Conservation (phyloP, 2,329 filamentous ascomycete species). For the Xylaria sp. region DNA sequence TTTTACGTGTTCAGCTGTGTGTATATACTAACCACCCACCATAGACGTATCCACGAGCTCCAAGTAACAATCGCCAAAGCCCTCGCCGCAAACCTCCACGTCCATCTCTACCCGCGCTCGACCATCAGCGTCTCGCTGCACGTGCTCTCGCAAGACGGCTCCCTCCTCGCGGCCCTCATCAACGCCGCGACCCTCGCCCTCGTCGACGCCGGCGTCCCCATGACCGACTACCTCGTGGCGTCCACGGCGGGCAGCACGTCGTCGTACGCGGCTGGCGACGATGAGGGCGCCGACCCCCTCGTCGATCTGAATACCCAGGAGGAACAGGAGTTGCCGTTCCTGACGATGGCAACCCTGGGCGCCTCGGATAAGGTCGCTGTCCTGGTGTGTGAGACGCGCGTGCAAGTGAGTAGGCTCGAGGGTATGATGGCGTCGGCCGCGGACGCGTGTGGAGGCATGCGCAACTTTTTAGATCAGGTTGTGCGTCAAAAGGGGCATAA, state of each 20-base stretch:
- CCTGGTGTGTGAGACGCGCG: slow-evolving; percentile 85
- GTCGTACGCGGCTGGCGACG: slow-evolving; percentile 72
- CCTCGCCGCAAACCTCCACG: slow-evolving; percentile 82
- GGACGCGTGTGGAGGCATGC: slow-evolving; percentile 89
- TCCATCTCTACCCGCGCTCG: slow-evolving; percentile 88
- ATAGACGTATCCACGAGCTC: slow-evolving; percentile 83
- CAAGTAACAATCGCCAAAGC: slow-evolving; percentile 81
- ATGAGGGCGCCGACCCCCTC: slow-evolving; percentile 78
- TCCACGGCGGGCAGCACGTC: slow-evolving; percentile 87
- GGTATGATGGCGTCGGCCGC: slow-evolving; percentile 93
- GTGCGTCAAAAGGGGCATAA: slow-evolving; percentile 76
- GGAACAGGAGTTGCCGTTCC: slow-evolving; percentile 86
- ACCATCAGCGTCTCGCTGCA: slow-evolving; percentile 86
- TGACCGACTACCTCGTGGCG: slow-evolving; percentile 90
- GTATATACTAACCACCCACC: neutral
- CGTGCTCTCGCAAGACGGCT: slow-evolving; percentile 90
- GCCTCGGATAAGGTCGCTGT: slow-evolving; percentile 80
- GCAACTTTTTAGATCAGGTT: slow-evolving; percentile 81
- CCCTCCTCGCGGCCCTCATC: slow-evolving; percentile 86
- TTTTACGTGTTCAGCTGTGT: too few relatives aligned
- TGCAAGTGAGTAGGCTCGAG: slow-evolving; percentile 85
- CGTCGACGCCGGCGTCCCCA: slow-evolving; percentile 93
- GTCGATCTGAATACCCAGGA: slow-evolving; percentile 83
- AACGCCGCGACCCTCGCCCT: slow-evolving; percentile 93
- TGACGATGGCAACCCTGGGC: slow-evolving; percentile 86